Evolutionary conservation across 352 stramenopile genomes (phyloP), one percentile per base, ranked within the genome.

Genomic region (Phytophthora pinifolia): DNA sequence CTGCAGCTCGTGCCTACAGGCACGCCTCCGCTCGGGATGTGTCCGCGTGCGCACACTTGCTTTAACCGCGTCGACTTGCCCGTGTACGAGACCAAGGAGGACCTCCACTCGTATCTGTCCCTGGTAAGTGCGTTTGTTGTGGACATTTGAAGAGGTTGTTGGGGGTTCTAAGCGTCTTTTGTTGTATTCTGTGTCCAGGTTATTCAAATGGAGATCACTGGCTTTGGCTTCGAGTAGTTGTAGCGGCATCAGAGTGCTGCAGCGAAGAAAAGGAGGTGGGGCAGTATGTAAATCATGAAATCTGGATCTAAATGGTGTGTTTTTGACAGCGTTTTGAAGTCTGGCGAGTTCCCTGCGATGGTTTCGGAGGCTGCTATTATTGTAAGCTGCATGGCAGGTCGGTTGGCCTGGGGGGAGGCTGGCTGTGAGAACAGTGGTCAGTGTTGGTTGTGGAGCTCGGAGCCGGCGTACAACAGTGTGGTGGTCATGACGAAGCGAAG

Each of bases 31-130:
- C 66, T 80, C 31, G 79, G 73, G 9, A 58, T 92, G 47, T 96
- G 79, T 65, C 83, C 87, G 4, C 69, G 80, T 58, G 86, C 86
- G 4, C 86, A 96, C 46, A 96, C 86, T 18, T 96, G 86, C 49
- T 96, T 96, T 54, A 96, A 96, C 51, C 85, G 86, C 31, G 79
- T 96, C 32, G 86, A 96, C 45, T 60, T 96, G 46, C 86, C 86
- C 1, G 42, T 94, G 14, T 96, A 96, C 58, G 53, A 77, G 31
- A 75, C 74, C 27, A 87, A 88, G 53, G 71, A 89, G 43, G 83
- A 96, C 74, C 84, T 99, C 58, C 79, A 68, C 30, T 88, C 79
- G 7, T 89, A 90, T 55, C 46, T 94, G 34, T 88, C 82, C 29
- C 76, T 94, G 44, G 84, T 91, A 39, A 88, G 51, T 62, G 17